Percentiles rank a stretch among this genome's conserved stretches.
Conservation (phyloP, 257 asterid genomes). For the Solanum arcanum region DNA sequence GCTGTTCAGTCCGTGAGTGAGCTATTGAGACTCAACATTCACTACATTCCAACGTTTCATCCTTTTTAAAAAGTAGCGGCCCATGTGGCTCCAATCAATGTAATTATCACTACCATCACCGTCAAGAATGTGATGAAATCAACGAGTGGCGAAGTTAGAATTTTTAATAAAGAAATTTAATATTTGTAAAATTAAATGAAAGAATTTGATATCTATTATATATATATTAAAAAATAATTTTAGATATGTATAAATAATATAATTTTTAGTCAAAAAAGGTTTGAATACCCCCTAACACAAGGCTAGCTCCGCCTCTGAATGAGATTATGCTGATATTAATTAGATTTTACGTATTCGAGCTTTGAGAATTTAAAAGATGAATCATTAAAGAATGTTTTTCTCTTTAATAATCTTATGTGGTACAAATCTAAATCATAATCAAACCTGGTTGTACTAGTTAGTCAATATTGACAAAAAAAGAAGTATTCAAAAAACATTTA, state of each 20-base stretch:
- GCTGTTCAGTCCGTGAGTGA: not conserved
- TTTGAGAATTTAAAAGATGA: not conserved
- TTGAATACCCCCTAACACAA: too few species aligned
- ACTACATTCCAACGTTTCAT: not conserved
- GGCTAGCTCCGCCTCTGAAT: not conserved
- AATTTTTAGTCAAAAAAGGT: accelerated
- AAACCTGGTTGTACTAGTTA: too few species aligned
- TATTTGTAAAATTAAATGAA: too few species aligned
- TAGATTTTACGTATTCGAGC: not conserved
- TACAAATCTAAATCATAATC: too few species aligned
- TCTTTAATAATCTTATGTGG: too few species aligned
- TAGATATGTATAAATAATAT: too few species aligned
- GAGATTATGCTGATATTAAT: not conserved
- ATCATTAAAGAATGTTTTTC: too few species aligned
- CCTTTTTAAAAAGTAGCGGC: not conserved
- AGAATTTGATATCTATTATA: too few species aligned
- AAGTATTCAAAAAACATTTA: too few species aligned
- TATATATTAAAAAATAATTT: too few species aligned
- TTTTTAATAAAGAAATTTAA: accelerated
- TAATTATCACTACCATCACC: not conserved
- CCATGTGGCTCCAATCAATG: not conserved
- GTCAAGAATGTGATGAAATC: not conserved
- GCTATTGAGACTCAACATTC: not conserved
- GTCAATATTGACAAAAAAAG: too few species aligned
- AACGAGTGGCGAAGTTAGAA: accelerated